A percentile compares a stretch with the other conserved stretches of the same genome.
These are phyloP conservation scores for Neurospora terricola DNA, from an alignment of 495 filamentous ascomycete species.

Conservation along the genomic window DNA sequence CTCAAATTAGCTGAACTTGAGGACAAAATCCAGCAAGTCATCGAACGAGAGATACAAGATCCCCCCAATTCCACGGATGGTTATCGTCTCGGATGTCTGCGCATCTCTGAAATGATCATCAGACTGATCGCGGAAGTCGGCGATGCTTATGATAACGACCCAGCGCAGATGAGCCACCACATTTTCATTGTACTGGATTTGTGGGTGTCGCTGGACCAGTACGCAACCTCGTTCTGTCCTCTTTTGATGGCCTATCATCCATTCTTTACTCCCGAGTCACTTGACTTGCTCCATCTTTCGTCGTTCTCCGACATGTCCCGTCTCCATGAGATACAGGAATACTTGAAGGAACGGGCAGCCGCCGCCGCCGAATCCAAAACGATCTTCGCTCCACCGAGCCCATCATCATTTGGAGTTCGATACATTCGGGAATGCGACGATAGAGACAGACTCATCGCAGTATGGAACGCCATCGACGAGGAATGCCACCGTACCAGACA, in stretches of 20 bases:
- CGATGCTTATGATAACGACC: conserved; percentile 33
- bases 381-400: conserved; percentile 25
- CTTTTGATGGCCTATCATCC: conserved; percentile 30
- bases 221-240: conserved; percentile 19
- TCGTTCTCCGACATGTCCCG: conserved; percentile 34
- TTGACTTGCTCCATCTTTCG: conserved; percentile 42
- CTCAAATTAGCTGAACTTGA: neutral
- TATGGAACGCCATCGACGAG: neutral
- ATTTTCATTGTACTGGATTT: conserved; percentile 34
- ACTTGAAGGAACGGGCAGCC: neutral
- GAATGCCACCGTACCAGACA: neutral
- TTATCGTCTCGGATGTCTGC: neutral
- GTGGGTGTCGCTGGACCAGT: conserved; percentile 34
- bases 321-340: conserved; percentile 16
- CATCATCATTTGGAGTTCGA: conserved; percentile 2
- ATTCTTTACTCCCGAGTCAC: conserved; percentile 30
- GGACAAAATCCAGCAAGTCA: neutral
- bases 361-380: conserved; percentile 25
- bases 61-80: neutral
- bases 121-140: conserved; percentile 23
- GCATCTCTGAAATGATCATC: conserved; percentile 27
- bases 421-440: neutral
- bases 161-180: conserved; percentile 34
- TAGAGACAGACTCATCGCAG: neutral
- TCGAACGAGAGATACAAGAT: neutral